These are phyloP conservation scores for Tubosaeta sp. DNA, from an alignment of 768 basidiomycete species.

Conservation along the genomic window DNA sequence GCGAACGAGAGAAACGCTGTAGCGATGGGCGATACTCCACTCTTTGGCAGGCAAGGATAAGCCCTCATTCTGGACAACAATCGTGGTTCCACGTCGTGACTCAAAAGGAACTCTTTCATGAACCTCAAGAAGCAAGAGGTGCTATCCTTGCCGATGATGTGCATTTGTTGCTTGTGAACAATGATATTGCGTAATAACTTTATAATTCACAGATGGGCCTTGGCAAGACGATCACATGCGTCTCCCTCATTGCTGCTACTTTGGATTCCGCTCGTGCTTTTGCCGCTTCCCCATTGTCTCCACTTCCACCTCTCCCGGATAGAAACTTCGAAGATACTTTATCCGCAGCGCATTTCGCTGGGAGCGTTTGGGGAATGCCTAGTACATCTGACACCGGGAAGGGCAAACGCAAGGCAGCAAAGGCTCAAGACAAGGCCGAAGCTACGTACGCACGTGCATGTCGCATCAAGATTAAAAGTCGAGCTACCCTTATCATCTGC, in stretches of 20 bases:
- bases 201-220: slow-evolving; percentile 77
- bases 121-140: slow-evolving; percentile 75
- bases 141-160: slow-evolving; percentile 97
- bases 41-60: slow-evolving; percentile 60
- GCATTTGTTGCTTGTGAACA: slow-evolving; percentile 31
- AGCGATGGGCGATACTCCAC: slow-evolving; percentile 62
- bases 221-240: slow-evolving; percentile 95
- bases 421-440: slow-evolving; percentile 65
- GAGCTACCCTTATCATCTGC: slow-evolving; percentile 94
- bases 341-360: slow-evolving; percentile 60
- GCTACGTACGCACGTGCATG: slow-evolving; percentile 65
- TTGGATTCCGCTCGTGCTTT: slow-evolving; percentile 65
- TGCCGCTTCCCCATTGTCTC: slow-evolving; percentile 50
- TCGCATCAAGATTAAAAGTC: slow-evolving; percentile 76
- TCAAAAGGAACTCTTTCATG: slow-evolving; percentile 61
- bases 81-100: slow-evolving; percentile 85
- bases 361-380: slow-evolving; percentile 86
- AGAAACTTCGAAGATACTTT: slow-evolving; percentile 32
- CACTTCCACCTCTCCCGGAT: slow-evolving; percentile 40
- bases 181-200: slow-evolving; percentile 10
- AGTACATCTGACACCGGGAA: slow-evolving; percentile 41
- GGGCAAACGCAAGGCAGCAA: slow-evolving; percentile 62
- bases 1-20: slow-evolving; percentile 64
- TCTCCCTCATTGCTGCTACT: slow-evolving; percentile 89
- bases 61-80: slow-evolving; percentile 42